phyloP scores from a whole-genome alignment of 192 early-diverging fungal species.

The Thoreauomyces humboldtii region DNA sequence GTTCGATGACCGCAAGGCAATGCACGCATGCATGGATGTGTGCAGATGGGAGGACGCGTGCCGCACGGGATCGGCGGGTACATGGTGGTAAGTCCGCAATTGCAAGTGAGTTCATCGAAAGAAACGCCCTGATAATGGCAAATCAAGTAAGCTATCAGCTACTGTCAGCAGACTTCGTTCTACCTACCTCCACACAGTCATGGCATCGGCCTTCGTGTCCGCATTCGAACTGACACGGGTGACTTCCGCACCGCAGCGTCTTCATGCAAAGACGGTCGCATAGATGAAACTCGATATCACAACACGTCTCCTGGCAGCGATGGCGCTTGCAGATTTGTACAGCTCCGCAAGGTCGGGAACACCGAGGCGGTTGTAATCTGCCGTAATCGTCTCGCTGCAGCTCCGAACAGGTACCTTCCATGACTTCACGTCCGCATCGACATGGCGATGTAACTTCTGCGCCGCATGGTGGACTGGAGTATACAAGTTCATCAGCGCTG shows the following conservation, averaged over 20 bases:
- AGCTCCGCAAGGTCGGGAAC: constrained; percentile 34
- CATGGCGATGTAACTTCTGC: constrained; percentile 27
- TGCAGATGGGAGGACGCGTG: constrained; percentile 70
- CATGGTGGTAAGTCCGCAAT: constrained; percentile 78
- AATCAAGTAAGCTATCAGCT: no score
- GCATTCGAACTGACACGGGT: constrained; percentile 42
- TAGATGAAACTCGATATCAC: constrained; percentile 35
- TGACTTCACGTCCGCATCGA: constrained; percentile 30
- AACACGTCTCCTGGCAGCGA: constrained; percentile 40
- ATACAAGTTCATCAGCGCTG: no score
- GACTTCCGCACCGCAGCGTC: constrained; percentile 37
- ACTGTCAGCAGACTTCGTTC: no score
- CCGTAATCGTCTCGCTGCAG: constrained; percentile 27
- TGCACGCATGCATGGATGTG: constrained; percentile 65
- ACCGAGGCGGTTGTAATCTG: constrained; percentile 25
- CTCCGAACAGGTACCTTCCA: constrained; percentile 27
- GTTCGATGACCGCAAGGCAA: constrained; percentile 77
- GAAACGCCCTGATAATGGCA: no score
- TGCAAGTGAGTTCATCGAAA: constrained; percentile 81
- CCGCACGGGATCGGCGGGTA: constrained; percentile 87
- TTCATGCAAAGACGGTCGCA: constrained; percentile 43
- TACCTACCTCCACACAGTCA: constrained; percentile 54
- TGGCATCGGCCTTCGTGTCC: constrained; percentile 47
- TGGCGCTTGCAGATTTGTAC: constrained; percentile 43
- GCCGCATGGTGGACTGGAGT: constrained; percentile 35